phyloP scores from a whole-genome alignment of 805 yeast species.

The Yarrowia porcina region DNA sequence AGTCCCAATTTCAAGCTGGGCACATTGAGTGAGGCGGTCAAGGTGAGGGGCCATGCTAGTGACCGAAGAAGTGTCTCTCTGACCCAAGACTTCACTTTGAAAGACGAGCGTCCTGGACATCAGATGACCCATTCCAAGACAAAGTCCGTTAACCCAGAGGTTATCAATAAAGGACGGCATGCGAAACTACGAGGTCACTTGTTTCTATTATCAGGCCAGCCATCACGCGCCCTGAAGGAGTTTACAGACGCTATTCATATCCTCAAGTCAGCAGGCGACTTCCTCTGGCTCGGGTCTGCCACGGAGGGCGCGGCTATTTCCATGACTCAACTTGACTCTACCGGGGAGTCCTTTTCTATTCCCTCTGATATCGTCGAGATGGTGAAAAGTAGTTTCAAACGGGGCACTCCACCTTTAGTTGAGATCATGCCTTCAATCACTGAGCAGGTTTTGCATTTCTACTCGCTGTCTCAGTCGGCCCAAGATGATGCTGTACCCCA shows the following conservation, averaged over 20 bases:
- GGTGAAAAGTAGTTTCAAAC: background rate
- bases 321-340: constrained; percentile 47
- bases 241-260: constrained; percentile 69
- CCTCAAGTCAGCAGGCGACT: constrained; percentile 63
- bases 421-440: constrained; percentile 32
- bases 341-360: background rate
- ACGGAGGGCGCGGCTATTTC: constrained; percentile 77
- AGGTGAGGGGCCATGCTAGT: background rate
- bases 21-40: background rate
- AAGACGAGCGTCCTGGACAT: background rate
- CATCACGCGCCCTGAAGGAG: constrained; percentile 63
- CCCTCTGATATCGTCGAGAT: background rate
- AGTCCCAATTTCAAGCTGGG: constrained; percentile 38
- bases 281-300: constrained; percentile 84
- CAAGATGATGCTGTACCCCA: constrained; percentile 80
- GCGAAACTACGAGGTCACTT: constrained; percentile 35
- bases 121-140: background rate
- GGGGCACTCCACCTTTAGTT: background rate
- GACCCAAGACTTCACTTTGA: constrained; percentile 5
- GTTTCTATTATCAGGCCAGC: constrained; percentile 74
- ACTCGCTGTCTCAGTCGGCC: constrained; percentile 51
- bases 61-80: background rate
- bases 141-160: constrained; percentile 3
- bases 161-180: constrained; percentile 11
- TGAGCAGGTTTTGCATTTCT: constrained; percentile 40